These are phyloP conservation scores for Aspergillus steynii DNA, from an alignment of 495 filamentous ascomycete species.

Conservation along the genomic window DNA sequence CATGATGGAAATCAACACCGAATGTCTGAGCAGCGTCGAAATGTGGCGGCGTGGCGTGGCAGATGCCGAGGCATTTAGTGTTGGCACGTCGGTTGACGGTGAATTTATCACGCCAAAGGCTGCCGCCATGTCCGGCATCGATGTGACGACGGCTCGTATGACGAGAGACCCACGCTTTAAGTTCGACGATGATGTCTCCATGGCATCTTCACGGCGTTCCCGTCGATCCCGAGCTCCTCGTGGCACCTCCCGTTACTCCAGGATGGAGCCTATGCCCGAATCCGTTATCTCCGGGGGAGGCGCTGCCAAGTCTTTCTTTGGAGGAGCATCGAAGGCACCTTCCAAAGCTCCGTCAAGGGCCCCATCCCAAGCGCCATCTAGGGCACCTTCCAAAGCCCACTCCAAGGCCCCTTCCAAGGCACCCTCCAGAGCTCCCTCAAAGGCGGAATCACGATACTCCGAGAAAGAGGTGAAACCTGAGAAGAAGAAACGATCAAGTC, in stretches of 20 bases:
- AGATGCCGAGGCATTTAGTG: slow-evolving; percentile 57
- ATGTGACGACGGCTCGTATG: slow-evolving; percentile 39
- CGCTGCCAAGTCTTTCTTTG: slow-evolving; percentile 4
- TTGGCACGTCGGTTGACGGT: slow-evolving; percentile 72
- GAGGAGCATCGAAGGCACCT: slow-evolving; percentile 3
- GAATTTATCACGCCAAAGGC: slow-evolving; percentile 85
- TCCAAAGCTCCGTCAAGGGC: slow-evolving; percentile 2
- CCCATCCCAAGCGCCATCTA: slow-evolving; percentile 9
- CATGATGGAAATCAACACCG: slow-evolving; percentile 55
- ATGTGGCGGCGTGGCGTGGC: slow-evolving; percentile 85
- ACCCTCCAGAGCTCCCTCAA: slow-evolving; percentile 23
- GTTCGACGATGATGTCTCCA: slow-evolving; percentile 35
- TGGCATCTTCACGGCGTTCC: slow-evolving; percentile 40
- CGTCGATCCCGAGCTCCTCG: slow-evolving; percentile 32
- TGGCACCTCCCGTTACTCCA: slow-evolving; percentile 1
- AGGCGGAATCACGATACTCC: slow-evolving; percentile 25
- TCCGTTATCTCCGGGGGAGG: background rate
- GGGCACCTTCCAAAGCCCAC: slow-evolving; percentile 22
- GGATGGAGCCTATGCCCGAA: background rate
- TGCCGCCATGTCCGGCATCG: slow-evolving; percentile 56
- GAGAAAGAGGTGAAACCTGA: slow-evolving; percentile 39
- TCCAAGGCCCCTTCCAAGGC: slow-evolving; percentile 20
- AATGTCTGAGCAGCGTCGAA: slow-evolving; percentile 67
- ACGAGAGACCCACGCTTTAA: slow-evolving; percentile 40
- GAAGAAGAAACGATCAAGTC: slow-evolving; percentile 44